These are phyloP conservation scores for Aureobasidium sp. DNA, from an alignment of 2,329 filamentous ascomycete species.

Conservation along the genomic window DNA sequence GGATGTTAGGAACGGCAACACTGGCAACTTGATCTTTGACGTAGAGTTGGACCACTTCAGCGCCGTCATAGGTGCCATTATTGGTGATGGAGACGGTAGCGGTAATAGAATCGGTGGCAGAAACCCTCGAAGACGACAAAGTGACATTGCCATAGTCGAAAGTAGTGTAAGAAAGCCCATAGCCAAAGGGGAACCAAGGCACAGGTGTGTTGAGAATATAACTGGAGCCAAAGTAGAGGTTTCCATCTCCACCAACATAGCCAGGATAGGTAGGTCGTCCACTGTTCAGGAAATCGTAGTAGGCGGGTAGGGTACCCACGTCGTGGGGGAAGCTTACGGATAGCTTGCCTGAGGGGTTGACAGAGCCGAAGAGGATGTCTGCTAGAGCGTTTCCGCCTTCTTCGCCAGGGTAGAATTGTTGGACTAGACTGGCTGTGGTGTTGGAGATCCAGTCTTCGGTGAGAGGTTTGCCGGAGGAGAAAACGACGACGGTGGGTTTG, in stretches of 20 bases:
- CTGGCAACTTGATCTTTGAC: slow-evolving; percentile 53
- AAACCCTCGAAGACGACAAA: slow-evolving; percentile 41
- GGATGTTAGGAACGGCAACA: slow-evolving; percentile 55
- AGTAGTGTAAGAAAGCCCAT: slow-evolving; percentile 56
- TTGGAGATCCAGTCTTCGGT: slow-evolving; percentile 65
- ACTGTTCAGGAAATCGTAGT: slow-evolving; percentile 65
- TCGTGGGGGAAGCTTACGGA: slow-evolving; percentile 59
- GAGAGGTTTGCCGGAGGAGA: slow-evolving; percentile 61
- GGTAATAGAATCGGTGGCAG: slow-evolving; percentile 44
- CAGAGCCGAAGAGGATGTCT: slow-evolving; percentile 55
- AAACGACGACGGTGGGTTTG: slow-evolving; percentile 59
- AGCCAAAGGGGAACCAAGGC: slow-evolving; percentile 58
- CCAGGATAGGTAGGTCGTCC: slow-evolving; percentile 50
- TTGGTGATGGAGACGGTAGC: slow-evolving; percentile 56
- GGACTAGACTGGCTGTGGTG: slow-evolving; percentile 55
- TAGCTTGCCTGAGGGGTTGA: slow-evolving; percentile 58
- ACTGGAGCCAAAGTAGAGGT: slow-evolving; percentile 53
- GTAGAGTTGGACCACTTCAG: slow-evolving; percentile 62
- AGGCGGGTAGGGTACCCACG: slow-evolving; percentile 58
- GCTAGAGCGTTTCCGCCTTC: slow-evolving; percentile 59
- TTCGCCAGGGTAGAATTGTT: slow-evolving; percentile 68
- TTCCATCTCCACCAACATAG: slow-evolving; percentile 46
- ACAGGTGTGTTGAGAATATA: slow-evolving; percentile 54
- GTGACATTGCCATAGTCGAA: slow-evolving; percentile 51
- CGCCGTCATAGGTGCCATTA: slow-evolving; percentile 45